Evolutionary conservation across 2,329 filamentous ascomycete species (phyloP), one percentile per base, ranked within the genome.

Genomic region (Calonectria fujianensis): DNA sequence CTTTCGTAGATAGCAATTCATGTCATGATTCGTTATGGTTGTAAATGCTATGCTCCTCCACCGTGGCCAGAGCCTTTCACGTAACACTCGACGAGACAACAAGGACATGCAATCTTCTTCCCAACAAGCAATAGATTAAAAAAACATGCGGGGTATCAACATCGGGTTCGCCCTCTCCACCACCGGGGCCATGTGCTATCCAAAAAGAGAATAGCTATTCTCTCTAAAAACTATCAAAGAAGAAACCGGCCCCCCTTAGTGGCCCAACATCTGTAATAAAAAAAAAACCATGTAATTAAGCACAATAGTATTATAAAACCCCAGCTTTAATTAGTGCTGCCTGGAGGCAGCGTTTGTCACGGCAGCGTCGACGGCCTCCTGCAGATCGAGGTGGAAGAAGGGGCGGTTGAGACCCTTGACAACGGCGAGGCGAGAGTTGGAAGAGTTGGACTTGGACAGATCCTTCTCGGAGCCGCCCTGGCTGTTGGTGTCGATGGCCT

Each of bases 301-400:
- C 51, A 9, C 18, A 39, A 48, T n/a, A 57, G 31, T 41, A 45
- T 24, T 31, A 9, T 1, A 45, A 69, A 45, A 66, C 20, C 37
- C 39, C 18, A 35, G 27, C 16, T 41, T 8, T 24, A 24, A 37
- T 76, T 75, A 82, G 57, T 80, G 77, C 69, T 76, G 76, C 78
- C 81, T 82, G 4, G 74, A 70, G 75, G 84, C 80, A 0, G 85
- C 83, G 50, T 86, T 85, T 5, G 82, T 73, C 48, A 88, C 82
- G 3, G 86, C 85, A 35, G 86, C 86, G 79, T 89, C 87, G 9
- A 89, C 84, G 4, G 88, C 88, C 73, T 88, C 87, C 32, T 88
- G 85, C 48, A 90, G 78, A 77, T 90, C 89, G 35, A 89, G 85
- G 73, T 90, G 89, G 82, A 90, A 90, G 81, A 86, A 89, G 8